Conservation (phyloP, 495 filamentous ascomycete genomes). For the Thermothielavioides terrestris region DNA sequence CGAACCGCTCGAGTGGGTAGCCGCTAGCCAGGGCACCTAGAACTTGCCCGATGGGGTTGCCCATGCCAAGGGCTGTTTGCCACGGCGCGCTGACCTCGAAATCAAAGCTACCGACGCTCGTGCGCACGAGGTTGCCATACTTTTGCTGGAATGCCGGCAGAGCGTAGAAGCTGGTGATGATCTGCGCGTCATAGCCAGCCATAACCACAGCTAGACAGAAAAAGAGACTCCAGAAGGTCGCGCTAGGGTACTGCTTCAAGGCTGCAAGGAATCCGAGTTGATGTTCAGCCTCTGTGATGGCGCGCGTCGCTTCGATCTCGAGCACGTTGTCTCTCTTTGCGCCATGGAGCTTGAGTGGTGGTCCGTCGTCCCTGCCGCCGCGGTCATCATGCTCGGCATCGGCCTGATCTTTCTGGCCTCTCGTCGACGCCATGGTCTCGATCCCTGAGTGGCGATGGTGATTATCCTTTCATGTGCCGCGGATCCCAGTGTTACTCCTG, state of each 20-base stretch:
- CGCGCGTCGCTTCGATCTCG: too few species aligned
- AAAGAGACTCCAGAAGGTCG: conserved; percentile 35
- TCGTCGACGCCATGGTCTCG: too few species aligned
- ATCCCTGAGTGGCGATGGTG: too few species aligned
- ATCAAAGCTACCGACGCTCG: neutral
- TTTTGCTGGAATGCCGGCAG: conserved; percentile 38
- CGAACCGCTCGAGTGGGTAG: conserved; percentile 39
- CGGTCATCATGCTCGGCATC: too few species aligned
- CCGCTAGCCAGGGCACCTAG: conserved; percentile 39
- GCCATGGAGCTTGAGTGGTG: too few species aligned
- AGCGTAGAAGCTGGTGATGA: conserved; percentile 39
- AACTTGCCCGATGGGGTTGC: conserved; percentile 39
- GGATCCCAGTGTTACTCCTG: too few species aligned
- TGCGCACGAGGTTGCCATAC: conserved; percentile 28
- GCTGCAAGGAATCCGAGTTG: conserved; percentile 30
- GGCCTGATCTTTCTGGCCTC: too few species aligned
- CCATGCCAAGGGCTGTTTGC: conserved; percentile 41
- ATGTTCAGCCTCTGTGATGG: too few species aligned
- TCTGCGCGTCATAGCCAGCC: conserved; percentile 37
- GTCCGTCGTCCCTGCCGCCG: too few species aligned
- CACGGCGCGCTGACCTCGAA: conserved; percentile 33
- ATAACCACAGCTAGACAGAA: conserved; percentile 40
- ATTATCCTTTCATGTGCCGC: too few species aligned
- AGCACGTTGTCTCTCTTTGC: too few species aligned
- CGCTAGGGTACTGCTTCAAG: conserved; percentile 32